Conservation (phyloP, 108 stramenopile species). For the Cyclotella distinguenda region DNA sequence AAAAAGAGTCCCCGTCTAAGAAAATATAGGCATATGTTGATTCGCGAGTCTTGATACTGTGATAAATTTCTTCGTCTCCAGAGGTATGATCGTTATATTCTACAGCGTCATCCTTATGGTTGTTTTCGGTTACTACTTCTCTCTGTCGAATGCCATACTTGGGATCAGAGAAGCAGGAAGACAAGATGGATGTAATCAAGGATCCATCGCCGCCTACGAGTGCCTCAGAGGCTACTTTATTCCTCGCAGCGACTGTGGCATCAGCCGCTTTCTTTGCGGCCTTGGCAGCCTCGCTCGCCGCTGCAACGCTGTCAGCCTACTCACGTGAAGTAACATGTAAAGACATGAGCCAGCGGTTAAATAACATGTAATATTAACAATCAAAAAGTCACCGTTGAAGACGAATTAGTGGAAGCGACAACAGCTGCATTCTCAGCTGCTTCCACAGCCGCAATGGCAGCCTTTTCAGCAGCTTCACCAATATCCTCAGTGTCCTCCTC, state of each 20-base stretch:
- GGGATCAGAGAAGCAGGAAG: conserved; percentile 68
- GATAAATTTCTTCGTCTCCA: conserved; percentile 8
- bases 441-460: conserved; percentile 37
- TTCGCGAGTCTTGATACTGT: conserved; percentile 9
- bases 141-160: conserved; percentile 56
- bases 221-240: conserved; percentile 52
- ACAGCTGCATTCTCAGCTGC: conserved; percentile 34
- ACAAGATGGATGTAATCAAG: conserved; percentile 56
- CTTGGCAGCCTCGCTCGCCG: conserved; percentile 48
- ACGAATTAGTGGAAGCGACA: conserved; percentile 36
- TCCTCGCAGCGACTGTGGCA: conserved; percentile 53
- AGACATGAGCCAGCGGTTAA: too few relatives aligned
- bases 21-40: conserved; percentile 59
- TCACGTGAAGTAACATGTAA: too few relatives aligned
- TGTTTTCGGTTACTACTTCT: conserved; percentile 11
- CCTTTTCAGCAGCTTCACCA: conserved; percentile 42
- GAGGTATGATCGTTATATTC: conserved; percentile 36
- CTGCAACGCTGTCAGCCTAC: conserved; percentile 43
- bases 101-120: not conserved
- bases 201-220: conserved; percentile 75
- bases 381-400: conserved; percentile 30
- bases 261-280: conserved; percentile 79
- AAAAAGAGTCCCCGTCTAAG: conserved; percentile 67
- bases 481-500: conserved; percentile 23
- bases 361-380: too few relatives aligned